These are phyloP conservation scores for Fistulinella prunicolor DNA, from an alignment of 768 basidiomycete genomes.

Conservation along the genomic window DNA sequence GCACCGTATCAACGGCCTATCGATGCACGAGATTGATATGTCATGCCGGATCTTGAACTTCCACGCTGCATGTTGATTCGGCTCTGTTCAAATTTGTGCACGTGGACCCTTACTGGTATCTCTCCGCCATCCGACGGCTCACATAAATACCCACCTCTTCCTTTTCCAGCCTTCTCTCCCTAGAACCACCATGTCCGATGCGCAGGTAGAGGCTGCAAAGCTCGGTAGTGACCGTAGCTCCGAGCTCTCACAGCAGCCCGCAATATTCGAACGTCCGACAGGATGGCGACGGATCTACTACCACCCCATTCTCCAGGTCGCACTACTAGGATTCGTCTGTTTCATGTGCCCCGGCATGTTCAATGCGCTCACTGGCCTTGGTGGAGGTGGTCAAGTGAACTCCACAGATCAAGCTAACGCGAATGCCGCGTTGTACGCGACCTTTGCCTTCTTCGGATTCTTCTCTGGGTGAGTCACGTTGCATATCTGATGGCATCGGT, in stretches of 20 bases:
- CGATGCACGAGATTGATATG: too few species aligned
- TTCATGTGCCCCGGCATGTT: conserved; percentile 69
- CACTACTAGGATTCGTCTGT: conserved; percentile 60
- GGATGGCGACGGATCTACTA: conserved; percentile 56
- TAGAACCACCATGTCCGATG: conserved; percentile 19
- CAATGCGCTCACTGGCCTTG: conserved; percentile 77
- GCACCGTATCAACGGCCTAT: too few species aligned
- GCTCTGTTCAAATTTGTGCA: too few species aligned
- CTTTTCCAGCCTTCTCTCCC: neutral
- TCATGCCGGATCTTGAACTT: too few species aligned
- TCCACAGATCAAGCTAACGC: conserved; percentile 62
- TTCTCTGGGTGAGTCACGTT: conserved; percentile 57
- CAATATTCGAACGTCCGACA: conserved; percentile 44
- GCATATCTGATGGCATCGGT: neutral
- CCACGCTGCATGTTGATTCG: too few species aligned
- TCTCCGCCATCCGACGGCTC: neutral
- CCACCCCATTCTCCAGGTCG: conserved; percentile 43
- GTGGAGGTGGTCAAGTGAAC: conserved; percentile 75
- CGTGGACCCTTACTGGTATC: neutral
- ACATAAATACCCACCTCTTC: conserved; percentile 2
- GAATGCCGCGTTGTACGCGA: conserved; percentile 62
- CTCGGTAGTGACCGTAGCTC: conserved; percentile 12
- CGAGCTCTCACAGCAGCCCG: conserved; percentile 15
- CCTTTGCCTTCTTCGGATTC: conserved; percentile 60
- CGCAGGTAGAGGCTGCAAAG: conserved; percentile 18